Percentiles rank a stretch among this genome's conserved stretches.
Evolutionary conservation across 768 basidiomycete species (phyloP).

Genomic region (Psilocybe subaeruginosa): DNA sequence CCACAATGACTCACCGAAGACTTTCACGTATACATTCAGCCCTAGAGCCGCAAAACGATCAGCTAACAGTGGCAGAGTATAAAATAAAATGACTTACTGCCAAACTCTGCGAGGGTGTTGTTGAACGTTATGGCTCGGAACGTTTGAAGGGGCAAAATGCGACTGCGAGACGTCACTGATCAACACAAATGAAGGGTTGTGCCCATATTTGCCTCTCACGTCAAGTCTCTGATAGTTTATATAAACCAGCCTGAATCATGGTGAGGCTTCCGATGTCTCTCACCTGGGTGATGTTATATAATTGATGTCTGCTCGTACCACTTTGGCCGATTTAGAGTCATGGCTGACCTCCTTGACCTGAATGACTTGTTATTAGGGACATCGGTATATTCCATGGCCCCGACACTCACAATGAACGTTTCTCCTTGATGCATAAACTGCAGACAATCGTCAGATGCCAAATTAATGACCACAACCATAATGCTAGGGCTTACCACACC

Average conservation of each 20-base stretch:
- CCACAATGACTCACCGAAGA: conserved; percentile 60
- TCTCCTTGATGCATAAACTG: conserved; percentile 90
- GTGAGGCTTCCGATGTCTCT: conserved; percentile 7
- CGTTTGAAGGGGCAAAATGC: conserved; percentile 79
- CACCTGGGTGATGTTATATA: conserved; percentile 80
- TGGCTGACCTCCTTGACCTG: conserved; percentile 83
- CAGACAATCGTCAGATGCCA: neutral
- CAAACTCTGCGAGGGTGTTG: conserved; percentile 66
- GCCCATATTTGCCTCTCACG: conserved; percentile 39
- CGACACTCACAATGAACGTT: conserved; percentile 66
- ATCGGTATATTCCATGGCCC: neutral
- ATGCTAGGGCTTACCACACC: conserved; percentile 61
- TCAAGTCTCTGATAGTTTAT: conserved; percentile 60
- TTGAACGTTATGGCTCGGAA: conserved; percentile 72
- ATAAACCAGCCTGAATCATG: neutral
- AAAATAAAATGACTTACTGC: conserved; percentile 49
- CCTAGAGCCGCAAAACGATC: conserved; percentile 37
- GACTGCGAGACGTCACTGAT: conserved; percentile 39
- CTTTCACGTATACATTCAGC: conserved; percentile 64
- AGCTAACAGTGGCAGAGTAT: neutral
- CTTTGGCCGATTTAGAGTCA: conserved; percentile 71
- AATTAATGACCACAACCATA: neutral
- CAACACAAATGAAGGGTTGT: neutral
- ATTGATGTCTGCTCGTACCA: conserved; percentile 76
- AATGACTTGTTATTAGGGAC: too few relatives aligned